Conservation (phyloP, 768 basidiomycete genomes). For the Auriscalpium vulgare region DNA sequence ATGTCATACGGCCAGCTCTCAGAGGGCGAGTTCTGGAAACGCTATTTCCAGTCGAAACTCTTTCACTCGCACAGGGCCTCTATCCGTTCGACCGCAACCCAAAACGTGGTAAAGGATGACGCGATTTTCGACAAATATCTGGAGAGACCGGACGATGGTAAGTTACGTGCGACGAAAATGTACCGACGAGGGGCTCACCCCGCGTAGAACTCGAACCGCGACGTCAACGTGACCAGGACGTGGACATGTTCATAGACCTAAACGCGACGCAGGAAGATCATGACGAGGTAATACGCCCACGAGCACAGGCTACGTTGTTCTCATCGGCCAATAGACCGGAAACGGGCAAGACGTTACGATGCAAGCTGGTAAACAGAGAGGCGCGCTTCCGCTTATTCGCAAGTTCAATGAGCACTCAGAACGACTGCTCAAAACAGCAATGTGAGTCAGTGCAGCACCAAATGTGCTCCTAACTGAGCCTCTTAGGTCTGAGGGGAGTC, state of each 20-base stretch:
- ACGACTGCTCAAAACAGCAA: slow-evolving; percentile 69
- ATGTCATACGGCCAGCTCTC: slow-evolving; percentile 46
- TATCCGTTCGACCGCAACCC: slow-evolving; percentile 77
- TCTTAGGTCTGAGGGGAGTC: slow-evolving; percentile 37
- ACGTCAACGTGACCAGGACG: slow-evolving; percentile 51
- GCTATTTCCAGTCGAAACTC: slow-evolving; percentile 93
- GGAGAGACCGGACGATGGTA: slow-evolving; percentile 94
- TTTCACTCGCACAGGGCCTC: slow-evolving; percentile 95
- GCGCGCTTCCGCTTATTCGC: slow-evolving; percentile 85
- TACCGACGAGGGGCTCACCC: background rate
- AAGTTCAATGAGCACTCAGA: slow-evolving; percentile 99
- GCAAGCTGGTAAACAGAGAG: slow-evolving; percentile 87
- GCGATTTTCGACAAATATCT: slow-evolving; percentile 93
- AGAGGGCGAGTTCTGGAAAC: slow-evolving; percentile 91
- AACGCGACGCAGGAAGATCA: slow-evolving; percentile 90
- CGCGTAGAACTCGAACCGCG: slow-evolving; percentile 69
- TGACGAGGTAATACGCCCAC: slow-evolving; percentile 48
- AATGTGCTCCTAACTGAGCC: background rate
- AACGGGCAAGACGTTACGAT: slow-evolving; percentile 90
- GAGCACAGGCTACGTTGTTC: background rate
- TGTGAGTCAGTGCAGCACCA: slow-evolving; percentile 35
- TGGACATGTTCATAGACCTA: slow-evolving; percentile 77
- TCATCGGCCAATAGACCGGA: slow-evolving; percentile 49
- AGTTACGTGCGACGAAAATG: slow-evolving; percentile 14
- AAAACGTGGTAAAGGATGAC: slow-evolving; percentile 84